Evolutionary conservation across 2,329 filamentous ascomycete genomes (phyloP), one percentile per base, ranked within the genome.

Genomic region (Paracoccidioides lutzii): DNA sequence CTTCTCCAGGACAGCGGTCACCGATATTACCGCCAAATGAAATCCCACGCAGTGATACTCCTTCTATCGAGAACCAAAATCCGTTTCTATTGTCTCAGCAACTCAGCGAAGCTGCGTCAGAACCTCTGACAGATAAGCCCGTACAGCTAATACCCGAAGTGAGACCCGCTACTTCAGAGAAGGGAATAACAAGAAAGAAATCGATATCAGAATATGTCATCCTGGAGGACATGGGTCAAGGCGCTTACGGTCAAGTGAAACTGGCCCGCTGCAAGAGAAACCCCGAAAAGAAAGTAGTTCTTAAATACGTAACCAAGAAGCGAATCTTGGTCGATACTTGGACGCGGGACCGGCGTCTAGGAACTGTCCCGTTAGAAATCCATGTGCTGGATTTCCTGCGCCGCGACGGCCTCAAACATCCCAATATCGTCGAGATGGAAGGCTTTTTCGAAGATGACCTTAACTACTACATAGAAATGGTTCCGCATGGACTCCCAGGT

Each of bases 391-490:
- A 98, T 70, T 98, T 91, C 66, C 81, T 98, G 9, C 83, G 90
- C 32, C 81, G 85, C 35, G 90, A 84, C 58, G 81, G 79, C 30
- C 73, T 82, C 59, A 77, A 77, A 57, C 82, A 85, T 64, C 76
- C 79, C 2, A 84, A 84, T 59, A 84, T 85, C 59, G 81, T 85
- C 45, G 81, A 84, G 64, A 85, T 85, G 82, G 77, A 80, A 52
- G 81, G 83, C 53, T 85, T 84, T 67, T 85, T 85, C 64, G 82
- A 85, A 60, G 75, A 78, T 40, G 74, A 77, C 55, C 62, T 76
- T 62, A 97, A 98, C 67, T 98, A 98, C 73, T 98, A 98, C 71
- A 98, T 98, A 63, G 93, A 97, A 70, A 98, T 97, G 71, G 79
- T 87, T 12, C 93, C 93, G 0, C 93, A 97, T 65, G 93, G 93